These are phyloP conservation scores for Neofusicoccum laricinum DNA, from an alignment of 2,329 filamentous ascomycete species.

Conservation along the genomic window DNA sequence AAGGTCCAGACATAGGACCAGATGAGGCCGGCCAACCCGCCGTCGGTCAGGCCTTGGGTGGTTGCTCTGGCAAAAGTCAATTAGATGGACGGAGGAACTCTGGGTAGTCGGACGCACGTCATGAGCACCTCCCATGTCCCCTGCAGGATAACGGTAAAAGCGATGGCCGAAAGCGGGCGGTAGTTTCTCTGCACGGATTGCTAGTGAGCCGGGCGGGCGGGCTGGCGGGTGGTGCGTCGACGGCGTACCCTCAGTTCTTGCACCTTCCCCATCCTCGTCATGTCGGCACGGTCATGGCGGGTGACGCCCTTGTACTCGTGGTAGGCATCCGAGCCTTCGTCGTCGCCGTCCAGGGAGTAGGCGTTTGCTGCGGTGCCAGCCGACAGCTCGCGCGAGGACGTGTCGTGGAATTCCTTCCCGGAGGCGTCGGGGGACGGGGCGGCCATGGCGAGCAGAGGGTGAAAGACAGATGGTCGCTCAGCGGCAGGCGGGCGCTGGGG, in stretches of 20 bases:
- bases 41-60: constrained; percentile 16
- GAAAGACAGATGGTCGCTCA: background rate
- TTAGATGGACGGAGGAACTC: background rate
- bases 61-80: constrained; percentile 4
- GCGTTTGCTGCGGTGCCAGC: background rate
- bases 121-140: constrained; percentile 55
- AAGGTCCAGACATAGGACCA: constrained; percentile 34
- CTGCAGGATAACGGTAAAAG: constrained; percentile 52
- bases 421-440: background rate
- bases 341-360: background rate
- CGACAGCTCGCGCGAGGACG: background rate
- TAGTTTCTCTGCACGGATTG: constrained; percentile 43
- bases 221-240: background rate
- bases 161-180: constrained; percentile 49
- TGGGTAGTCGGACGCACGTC: constrained; percentile 23
- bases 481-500: background rate
- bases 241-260: constrained; percentile 46
- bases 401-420: background rate
- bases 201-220: background rate
- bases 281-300: constrained; percentile 30
- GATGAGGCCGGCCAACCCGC: constrained; percentile 19
- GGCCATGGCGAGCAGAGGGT: background rate
- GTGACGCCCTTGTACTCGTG: constrained; percentile 12
- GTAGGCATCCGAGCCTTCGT: background rate
- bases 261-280: constrained; percentile 50